A percentile compares a stretch with the other conserved stretches of the same genome.
Conservation (phyloP, 2,329 filamentous ascomycete species). For the Zalaria sp. region DNA sequence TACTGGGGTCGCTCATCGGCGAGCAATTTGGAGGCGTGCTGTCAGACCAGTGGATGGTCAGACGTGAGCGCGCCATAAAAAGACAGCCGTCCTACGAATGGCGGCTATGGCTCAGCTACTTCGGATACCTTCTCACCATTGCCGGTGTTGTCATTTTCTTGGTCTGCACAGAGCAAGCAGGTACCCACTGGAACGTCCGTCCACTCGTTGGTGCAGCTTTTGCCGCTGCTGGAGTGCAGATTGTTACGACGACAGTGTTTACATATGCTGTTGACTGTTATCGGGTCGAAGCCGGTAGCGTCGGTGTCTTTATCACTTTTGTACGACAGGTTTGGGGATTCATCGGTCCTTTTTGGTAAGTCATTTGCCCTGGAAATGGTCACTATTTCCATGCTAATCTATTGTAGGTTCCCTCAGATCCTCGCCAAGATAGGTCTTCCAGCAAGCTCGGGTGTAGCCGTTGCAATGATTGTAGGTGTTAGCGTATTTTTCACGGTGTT, state of each 20-base stretch:
- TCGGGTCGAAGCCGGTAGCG: conserved; percentile 34
- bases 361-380: not conserved
- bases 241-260: conserved; percentile 46
- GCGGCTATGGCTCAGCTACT: conserved; percentile 42
- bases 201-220: conserved; percentile 40
- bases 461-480: conserved; percentile 20
- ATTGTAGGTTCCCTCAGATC: conserved; percentile 23
- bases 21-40: conserved; percentile 41
- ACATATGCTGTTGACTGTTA: conserved; percentile 48
- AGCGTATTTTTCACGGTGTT: conserved; percentile 19
- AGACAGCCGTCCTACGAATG: conserved; percentile 29
- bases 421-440: conserved; percentile 16
- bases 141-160: conserved; percentile 39
- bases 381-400: not conserved
- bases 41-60: conserved; percentile 38
- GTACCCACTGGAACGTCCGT: conserved; percentile 37
- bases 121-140: conserved; percentile 34
- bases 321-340: conserved; percentile 42
- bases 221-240: conserved; percentile 41
- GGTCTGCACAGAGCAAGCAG: conserved; percentile 29
- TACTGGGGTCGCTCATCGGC: conserved; percentile 41
- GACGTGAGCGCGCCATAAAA: conserved; percentile 16
- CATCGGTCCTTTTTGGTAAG: conserved; percentile 23
- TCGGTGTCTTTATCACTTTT: conserved; percentile 46
- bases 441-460: conserved; percentile 21